Evolutionary conservation across 1,284 basidiomycete species (phyloP), one percentile per base, ranked within the genome.

Genomic region (Earliella scabrosa): DNA sequence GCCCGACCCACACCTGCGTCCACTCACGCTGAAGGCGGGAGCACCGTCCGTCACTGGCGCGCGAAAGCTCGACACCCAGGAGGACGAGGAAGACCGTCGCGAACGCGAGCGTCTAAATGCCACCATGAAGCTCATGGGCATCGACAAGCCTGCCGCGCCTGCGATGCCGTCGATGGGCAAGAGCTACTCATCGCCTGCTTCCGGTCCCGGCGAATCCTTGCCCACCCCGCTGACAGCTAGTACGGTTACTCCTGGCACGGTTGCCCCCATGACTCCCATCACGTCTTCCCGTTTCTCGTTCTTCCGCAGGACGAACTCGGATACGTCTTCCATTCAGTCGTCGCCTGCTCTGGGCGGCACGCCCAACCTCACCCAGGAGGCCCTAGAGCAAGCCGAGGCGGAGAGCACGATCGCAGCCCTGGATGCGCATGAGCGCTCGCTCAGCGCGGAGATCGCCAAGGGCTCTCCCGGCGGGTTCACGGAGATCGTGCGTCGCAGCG

Each of bases 81-180:
- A 97, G 72, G 94, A 95, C 66, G 94, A 96, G 48, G 92, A 96
- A 56, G 94, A 97, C 66, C 80, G 84, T 45, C 81, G 81, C 56
- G 94, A 95, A 71, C 80, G 94, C 54, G 92, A 95, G 71, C 83
- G 92, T 14, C 76, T 95, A 56, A 81, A 91, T 65, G 93, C 93
- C 11, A 91, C 91, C 11, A 90, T 96, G 88, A 94, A 94, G 72
- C 77, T 96, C 29, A 93, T 95, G 92, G 94, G 94, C 9, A 91
- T 95, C 54, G 86, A 93, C 49, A 77, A 76, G 66, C 85, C 87
- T 41, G 69, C 75, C 31, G 71, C 76, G 1, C 66, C 72, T 9
- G 69, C 65, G 27, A 59, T 74, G 45, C 69, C 75, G 21, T 70
- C 73, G 23, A 66, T 78, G 54, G 72, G 77, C 63, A 81, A 79